Evolutionary conservation across 805 yeast species (phyloP).

Genomic region (Diddensiella santjacobensis): DNA sequence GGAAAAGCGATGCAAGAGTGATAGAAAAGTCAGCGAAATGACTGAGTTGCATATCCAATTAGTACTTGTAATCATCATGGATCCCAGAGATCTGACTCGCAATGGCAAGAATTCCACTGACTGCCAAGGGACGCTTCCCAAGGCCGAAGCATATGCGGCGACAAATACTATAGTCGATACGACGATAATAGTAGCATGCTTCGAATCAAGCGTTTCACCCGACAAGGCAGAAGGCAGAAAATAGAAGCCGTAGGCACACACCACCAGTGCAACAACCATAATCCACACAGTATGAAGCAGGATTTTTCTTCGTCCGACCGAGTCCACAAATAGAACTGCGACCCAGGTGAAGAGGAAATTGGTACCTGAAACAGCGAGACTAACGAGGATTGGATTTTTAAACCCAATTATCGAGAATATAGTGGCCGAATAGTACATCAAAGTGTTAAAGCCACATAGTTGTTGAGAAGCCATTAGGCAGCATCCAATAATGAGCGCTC

Average conservation of each 20-base stretch:
- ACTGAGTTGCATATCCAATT: slow-evolving; percentile 94
- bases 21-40: slow-evolving; percentile 85
- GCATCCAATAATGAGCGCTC: slow-evolving; percentile 87
- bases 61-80: slow-evolving; percentile 83
- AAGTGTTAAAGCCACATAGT: slow-evolving; percentile 92
- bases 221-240: not conserved
- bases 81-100: slow-evolving; percentile 87
- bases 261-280: slow-evolving; percentile 69
- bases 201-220: not conserved
- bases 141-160: slow-evolving; percentile 88
- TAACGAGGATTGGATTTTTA: slow-evolving; percentile 81
- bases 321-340: slow-evolving; percentile 83
- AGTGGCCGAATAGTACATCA: slow-evolving; percentile 93
- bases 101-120: slow-evolving; percentile 94
- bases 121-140: slow-evolving; percentile 98
- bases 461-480: slow-evolving; percentile 96
- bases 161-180: slow-evolving; percentile 82
- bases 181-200: slow-evolving; percentile 47
- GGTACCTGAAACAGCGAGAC: slow-evolving; percentile 81
- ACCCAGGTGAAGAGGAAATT: slow-evolving; percentile 83
- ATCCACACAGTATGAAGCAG: slow-evolving; percentile 75
- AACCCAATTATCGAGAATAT: slow-evolving; percentile 90
- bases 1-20: slow-evolving; percentile 85
- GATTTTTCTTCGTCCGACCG: slow-evolving; percentile 82
- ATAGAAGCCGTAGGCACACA: slow-evolving; percentile 80